Conservation (phyloP, 345 rosid species). For the Syzygium grande region DNA sequence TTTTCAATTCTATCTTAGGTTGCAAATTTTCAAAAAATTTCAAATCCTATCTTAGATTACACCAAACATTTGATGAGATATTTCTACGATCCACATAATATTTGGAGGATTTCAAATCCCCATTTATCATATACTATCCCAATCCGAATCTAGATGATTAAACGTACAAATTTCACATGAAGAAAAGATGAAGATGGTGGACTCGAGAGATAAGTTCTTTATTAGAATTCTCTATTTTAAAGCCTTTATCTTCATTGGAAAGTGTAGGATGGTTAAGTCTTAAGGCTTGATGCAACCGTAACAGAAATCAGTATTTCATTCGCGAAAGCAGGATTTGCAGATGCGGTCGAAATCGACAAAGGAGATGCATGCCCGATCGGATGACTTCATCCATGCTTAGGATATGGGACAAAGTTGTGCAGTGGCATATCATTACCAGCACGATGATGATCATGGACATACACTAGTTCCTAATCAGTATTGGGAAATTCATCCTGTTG, state of each 20-base stretch:
- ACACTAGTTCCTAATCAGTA: not conserved
- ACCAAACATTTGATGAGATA: no score
- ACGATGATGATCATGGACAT: not conserved
- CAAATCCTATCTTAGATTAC: no score
- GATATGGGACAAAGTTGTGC: not conserved
- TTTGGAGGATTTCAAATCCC: no score
- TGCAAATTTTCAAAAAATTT: no score
- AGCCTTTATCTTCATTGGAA: not conserved
- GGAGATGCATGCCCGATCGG: not conserved
- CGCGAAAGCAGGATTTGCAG: not conserved
- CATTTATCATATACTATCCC: no score
- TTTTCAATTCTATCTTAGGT: no score
- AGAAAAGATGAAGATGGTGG: not conserved
- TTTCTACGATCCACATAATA: no score
- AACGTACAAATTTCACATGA: no score
- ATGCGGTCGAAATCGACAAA: not conserved
- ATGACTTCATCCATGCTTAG: not conserved
- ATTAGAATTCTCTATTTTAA: not conserved
- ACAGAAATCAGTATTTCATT: not conserved
- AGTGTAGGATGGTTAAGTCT: not conserved
- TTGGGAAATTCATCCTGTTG: accelerated
- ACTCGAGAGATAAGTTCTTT: not conserved
- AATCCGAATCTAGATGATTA: no score
- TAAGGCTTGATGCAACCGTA: not conserved
- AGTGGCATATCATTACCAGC: not conserved